phyloP scores from a whole-genome alignment of 352 stramenopile genomes.

The Albugo laibachii region DNA sequence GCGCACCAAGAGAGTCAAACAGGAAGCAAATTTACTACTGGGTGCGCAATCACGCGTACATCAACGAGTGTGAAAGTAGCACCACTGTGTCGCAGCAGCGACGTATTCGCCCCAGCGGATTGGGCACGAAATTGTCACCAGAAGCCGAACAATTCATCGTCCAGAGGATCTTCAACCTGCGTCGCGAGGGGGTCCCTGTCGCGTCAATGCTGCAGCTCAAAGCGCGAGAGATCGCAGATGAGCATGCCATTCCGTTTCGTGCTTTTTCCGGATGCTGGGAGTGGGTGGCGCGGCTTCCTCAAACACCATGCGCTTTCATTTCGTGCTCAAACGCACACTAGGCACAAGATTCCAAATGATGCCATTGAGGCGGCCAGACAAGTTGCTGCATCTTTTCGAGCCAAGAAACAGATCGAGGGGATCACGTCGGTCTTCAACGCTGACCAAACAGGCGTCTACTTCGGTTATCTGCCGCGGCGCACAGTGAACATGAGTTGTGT shows the following conservation, averaged over 20 bases:
- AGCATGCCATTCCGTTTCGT: not conserved
- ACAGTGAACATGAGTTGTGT: slow-evolving; percentile 6
- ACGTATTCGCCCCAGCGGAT: too few species aligned
- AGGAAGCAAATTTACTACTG: too few species aligned
- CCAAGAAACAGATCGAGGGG: slow-evolving; percentile 1
- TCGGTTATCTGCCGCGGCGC: slow-evolving; percentile 15
- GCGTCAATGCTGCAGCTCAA: slow-evolving; percentile 10
- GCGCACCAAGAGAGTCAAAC: too few species aligned
- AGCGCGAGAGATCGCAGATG: slow-evolving; percentile 5
- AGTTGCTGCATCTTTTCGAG: slow-evolving; percentile 1
- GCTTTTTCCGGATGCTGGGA: too few species aligned
- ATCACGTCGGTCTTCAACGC: slow-evolving; percentile 12
- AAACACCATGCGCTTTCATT: slow-evolving; percentile 7
- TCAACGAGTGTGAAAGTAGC: too few species aligned
- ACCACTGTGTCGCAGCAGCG: too few species aligned
- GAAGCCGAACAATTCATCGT: too few species aligned
- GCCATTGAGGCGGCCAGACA: not conserved
- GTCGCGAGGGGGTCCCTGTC: slow-evolving; percentile 9
- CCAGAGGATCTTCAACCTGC: slow-evolving; percentile 8
- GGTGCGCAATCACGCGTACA: too few species aligned
- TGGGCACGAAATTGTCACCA: slow-evolving; percentile 4
- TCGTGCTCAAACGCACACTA: slow-evolving; percentile 2
- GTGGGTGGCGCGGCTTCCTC: slow-evolving; percentile 7
- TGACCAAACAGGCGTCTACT: slow-evolving; percentile 10
- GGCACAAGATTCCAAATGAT: slow-evolving; percentile 2